phyloP scores from a whole-genome alignment of 1,284 basidiomycete genomes.

The Cutaneotrichosporon sp. region DNA sequence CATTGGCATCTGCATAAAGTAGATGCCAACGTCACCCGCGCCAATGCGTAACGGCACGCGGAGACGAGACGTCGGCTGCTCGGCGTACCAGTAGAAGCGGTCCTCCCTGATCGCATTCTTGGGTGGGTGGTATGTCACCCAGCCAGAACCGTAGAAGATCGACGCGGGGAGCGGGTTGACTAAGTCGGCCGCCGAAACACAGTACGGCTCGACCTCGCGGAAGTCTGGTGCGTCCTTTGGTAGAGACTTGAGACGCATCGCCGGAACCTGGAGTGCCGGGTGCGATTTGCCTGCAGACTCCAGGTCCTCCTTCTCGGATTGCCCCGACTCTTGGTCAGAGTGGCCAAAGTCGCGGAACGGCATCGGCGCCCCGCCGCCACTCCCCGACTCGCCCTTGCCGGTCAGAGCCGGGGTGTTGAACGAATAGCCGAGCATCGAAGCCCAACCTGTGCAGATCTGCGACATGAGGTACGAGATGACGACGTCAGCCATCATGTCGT shows the following conservation, averaged over 20 bases:
- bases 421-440: constrained; percentile 63
- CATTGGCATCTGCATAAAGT: constrained; percentile 51
- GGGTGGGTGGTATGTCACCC: constrained; percentile 71
- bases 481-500: constrained; percentile 79
- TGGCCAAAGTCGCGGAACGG: constrained; percentile 49
- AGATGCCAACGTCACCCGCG: constrained; percentile 54
- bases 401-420: constrained; percentile 58
- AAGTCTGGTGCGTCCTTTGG: constrained; percentile 64
- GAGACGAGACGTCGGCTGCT: constrained; percentile 47
- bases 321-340: constrained; percentile 43
- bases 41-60: constrained; percentile 50
- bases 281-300: constrained; percentile 24
- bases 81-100: constrained; percentile 82
- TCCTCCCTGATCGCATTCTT: constrained; percentile 57
- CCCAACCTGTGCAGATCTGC: constrained; percentile 83
- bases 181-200: constrained; percentile 87
- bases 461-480: constrained; percentile 81
- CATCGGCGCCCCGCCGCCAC: constrained; percentile 9
- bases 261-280: constrained; percentile 62
- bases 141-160: constrained; percentile 85
- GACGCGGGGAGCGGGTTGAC: constrained; percentile 88
- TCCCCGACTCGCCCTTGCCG: constrained; percentile 7
- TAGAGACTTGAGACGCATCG: constrained; percentile 69
- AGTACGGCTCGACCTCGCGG: constrained; percentile 82
- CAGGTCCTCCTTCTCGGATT: constrained; percentile 26